These are phyloP conservation scores for Cynara cardunculus DNA, from an alignment of 129 eudicot genomes.

Conservation along the genomic window DNA sequence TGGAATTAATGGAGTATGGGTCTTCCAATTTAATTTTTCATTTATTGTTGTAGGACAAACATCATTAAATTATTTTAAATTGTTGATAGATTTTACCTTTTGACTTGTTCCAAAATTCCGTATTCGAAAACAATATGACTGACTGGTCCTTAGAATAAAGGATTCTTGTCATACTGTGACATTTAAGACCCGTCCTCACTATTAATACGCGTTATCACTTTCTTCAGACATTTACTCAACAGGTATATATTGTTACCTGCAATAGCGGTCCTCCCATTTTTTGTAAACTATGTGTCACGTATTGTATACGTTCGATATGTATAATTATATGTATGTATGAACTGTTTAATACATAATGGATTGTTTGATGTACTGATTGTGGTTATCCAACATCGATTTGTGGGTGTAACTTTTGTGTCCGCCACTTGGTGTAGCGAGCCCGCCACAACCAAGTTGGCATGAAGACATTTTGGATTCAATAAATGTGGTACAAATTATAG, in stretches of 20 bases:
- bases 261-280: background rate
- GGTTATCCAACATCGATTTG: background rate
- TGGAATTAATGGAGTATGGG: background rate
- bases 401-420: background rate
- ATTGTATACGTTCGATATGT: too few relatives aligned
- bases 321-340: background rate
- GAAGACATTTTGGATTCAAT: background rate
- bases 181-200: background rate
- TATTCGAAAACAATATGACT: too few relatives aligned
- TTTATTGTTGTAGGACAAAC: background rate
- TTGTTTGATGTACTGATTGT: background rate
- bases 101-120: background rate
- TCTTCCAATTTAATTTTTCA: background rate
- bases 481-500: background rate
- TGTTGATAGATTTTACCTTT: background rate
- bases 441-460: slow-evolving; percentile 3
- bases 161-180: background rate
- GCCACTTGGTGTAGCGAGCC: background rate
- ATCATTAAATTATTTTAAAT: background rate
- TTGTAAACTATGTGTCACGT: background rate
- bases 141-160: background rate
- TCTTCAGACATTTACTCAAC: background rate
- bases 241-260: too few relatives aligned
- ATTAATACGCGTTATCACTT: too few relatives aligned
- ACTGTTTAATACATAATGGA: background rate